Percentiles rank a stretch among this genome's conserved stretches.
Conservation (phyloP, 352 stramenopile species). For the Blastocystis sp. region DNA sequence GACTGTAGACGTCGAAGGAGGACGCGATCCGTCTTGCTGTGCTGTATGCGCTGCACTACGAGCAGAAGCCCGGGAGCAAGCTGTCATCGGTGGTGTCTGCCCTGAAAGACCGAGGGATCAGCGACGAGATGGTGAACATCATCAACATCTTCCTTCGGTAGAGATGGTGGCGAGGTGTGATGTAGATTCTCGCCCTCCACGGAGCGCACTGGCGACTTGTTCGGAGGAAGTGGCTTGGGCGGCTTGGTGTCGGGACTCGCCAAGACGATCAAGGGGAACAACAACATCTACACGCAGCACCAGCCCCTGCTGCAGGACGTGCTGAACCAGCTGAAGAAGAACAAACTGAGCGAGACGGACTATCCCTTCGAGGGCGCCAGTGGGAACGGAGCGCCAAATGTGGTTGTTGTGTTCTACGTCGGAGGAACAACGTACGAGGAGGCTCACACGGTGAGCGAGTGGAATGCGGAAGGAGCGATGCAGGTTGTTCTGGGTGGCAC, state of each 20-base stretch:
- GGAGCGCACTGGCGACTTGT: constrained; percentile 67
- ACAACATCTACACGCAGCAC: constrained; percentile 98
- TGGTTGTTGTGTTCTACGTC: constrained; percentile 93
- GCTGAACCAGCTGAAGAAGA: constrained; percentile 73
- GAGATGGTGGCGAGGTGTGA: background rate
- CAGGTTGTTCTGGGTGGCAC: constrained; percentile 87
- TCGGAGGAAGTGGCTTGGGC: constrained; percentile 69
- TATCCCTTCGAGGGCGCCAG: constrained; percentile 66
- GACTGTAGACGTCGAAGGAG: constrained; percentile 75
- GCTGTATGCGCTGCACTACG: constrained; percentile 95
- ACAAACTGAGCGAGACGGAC: constrained; percentile 72
- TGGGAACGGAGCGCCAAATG: constrained; percentile 43
- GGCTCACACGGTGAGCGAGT: constrained; percentile 89
- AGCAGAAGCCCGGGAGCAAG: constrained; percentile 69
- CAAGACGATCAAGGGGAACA: constrained; percentile 82
- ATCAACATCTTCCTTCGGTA: constrained; percentile 74
- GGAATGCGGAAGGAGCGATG: constrained; percentile 83
- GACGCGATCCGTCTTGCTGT: constrained; percentile 95
- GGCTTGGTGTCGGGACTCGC: constrained; percentile 72
- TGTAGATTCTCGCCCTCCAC: constrained; percentile 39
- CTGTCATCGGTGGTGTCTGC: constrained; percentile 13
- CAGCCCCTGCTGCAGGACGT: constrained; percentile 88
- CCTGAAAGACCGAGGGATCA: constrained; percentile 67
- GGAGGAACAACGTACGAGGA: constrained; percentile 97
- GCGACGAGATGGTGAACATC: constrained; percentile 73